Conservation (phyloP, 1,284 basidiomycete species). For the Naganishia sp. region DNA sequence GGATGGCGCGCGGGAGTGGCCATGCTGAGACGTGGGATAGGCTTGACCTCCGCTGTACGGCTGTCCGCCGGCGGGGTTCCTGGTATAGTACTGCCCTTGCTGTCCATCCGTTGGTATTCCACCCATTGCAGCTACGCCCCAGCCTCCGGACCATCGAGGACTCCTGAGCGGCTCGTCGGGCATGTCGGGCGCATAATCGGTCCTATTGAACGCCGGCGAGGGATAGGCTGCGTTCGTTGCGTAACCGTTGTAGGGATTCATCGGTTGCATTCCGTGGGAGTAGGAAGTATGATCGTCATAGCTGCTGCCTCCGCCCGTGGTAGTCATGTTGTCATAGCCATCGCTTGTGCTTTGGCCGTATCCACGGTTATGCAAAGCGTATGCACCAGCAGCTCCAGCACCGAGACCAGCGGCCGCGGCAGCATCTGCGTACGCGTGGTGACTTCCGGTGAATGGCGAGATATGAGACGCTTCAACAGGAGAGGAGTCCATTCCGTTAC, state of each 20-base stretch:
- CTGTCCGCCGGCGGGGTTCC: neutral
- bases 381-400: conserved; percentile 17
- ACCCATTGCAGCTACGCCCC: conserved; percentile 19
- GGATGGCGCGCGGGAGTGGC: conserved; percentile 2
- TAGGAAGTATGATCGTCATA: conserved; percentile 19
- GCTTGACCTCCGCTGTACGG: neutral
- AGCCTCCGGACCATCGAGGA: conserved; percentile 26
- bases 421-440: conserved; percentile 15
- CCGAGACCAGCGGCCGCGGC: conserved; percentile 20
- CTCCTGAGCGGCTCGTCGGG: conserved; percentile 12
- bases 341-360: conserved; percentile 14
- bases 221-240: conserved; percentile 20
- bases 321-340: conserved; percentile 27
- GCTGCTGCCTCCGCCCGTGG: conserved; percentile 18
- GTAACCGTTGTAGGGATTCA: conserved; percentile 19
- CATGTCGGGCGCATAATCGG: conserved; percentile 19
- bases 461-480: conserved; percentile 19
- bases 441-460: conserved; percentile 23
- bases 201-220: conserved; percentile 15
- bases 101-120: conserved; percentile 2
- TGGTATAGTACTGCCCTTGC: neutral
- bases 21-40: neutral
- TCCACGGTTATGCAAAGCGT: conserved; percentile 5
- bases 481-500: conserved; percentile 2
- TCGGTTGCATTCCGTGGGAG: conserved; percentile 25